These are phyloP conservation scores for Apophysomyces trapeziformis DNA, from an alignment of 371 early-diverging fungal species.

Conservation along the genomic window DNA sequence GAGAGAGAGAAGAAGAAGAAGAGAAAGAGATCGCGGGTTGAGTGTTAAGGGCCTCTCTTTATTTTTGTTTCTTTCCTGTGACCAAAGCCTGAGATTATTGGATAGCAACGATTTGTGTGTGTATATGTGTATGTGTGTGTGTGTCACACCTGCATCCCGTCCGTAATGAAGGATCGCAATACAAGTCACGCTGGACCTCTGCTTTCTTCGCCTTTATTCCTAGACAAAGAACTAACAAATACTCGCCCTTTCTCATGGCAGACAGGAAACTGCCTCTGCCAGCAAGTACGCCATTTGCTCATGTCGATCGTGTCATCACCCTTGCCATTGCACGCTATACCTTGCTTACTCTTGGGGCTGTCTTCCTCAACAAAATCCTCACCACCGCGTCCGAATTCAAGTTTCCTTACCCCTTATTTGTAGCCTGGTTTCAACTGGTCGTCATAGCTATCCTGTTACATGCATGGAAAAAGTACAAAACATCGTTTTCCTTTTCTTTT, in stretches of 20 bases:
- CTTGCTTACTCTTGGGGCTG: neutral
- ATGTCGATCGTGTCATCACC: neutral
- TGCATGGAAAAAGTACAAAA: neutral
- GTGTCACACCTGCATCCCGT: slow-evolving; percentile 2
- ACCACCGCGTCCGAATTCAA: slow-evolving; percentile 17
- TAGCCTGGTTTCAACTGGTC: slow-evolving; percentile 1
- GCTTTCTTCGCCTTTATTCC: neutral
- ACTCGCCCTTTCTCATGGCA: neutral
- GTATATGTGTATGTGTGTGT: neutral
- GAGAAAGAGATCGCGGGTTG: neutral
- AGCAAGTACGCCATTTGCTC: neutral
- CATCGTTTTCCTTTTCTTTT: no score
- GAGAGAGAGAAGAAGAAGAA: slow-evolving; percentile 1
- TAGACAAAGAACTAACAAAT: neutral
- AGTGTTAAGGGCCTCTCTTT: no score
- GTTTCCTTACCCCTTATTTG: slow-evolving; percentile 12
- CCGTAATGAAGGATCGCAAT: no score
- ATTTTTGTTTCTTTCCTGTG: neutral
- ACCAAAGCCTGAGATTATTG: neutral
- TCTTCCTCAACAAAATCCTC: slow-evolving; percentile 7
- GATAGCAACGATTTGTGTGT: neutral
- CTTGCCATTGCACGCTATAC: neutral
- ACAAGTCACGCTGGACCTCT: neutral
- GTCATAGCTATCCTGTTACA: neutral
- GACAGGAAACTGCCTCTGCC: neutral